Base-by-base conservation (phyloP, 352 stramenopile genomes). In the Phytophthora pistaciae region DNA sequence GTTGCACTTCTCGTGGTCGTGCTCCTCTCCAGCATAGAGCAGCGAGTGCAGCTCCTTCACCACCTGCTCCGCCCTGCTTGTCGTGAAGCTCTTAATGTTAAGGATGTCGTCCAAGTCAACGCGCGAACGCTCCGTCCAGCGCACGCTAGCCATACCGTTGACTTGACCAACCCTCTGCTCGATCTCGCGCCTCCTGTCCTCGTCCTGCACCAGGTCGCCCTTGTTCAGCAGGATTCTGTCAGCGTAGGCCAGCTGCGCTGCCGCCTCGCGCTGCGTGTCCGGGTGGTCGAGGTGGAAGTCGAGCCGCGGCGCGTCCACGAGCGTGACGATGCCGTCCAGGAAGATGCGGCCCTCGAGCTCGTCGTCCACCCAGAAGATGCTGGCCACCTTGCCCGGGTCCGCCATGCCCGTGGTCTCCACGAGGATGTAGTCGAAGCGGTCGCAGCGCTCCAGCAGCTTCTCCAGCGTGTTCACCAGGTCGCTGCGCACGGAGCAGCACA, bases 161-260 rank as follows among this genome's bases (percentile, higher is more conserved):
- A 97, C 69, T 3, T 72, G 31, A 0, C 49, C 44, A 16, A 97
- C 75, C 5, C 57, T 74, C 2, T 54, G 38, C 52, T 91, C 72
- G 31, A 96, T 86, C 16, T 54, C 21, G 0, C 44, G 58, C 14
- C 91, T 64, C 40, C 83, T 40, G n/a, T 61, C 38, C 29, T 96
- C 44, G 5, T 72, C 66, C 0, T 72, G 84, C 10, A 99, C 91
- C 10, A 99, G 82, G 80, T 99, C 98, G 21, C 97, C 83, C 76
- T 99, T 99, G 82, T 99, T 99, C 36, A 99, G 81, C 48, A 99
- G 68, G 66, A 99, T 98, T 33, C 97, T 95, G 82, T 99, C 98
- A 0, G 98, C 96, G 86, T 99, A 99, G 1, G 98, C 98, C 23
- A 99, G 83, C 78, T 99, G 98, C 50, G 99, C 93, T 33, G 94